Conservation (phyloP, 257 asterid species). For the Scutellaria baicalensis region DNA sequence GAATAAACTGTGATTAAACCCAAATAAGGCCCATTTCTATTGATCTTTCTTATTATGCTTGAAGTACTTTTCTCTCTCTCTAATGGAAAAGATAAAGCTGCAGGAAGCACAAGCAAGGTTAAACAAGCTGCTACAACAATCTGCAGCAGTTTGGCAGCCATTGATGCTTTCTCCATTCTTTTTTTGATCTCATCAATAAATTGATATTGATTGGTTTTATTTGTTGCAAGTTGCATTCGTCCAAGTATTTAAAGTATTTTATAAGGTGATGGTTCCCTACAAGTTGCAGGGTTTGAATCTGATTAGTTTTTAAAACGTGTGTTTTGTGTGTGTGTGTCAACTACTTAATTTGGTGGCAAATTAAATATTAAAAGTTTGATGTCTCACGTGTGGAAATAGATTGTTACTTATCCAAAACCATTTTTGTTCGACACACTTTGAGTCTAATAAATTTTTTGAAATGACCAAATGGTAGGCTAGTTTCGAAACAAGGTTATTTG, state of each 20-base stretch:
- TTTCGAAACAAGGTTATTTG: too few species aligned
- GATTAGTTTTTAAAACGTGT: background rate
- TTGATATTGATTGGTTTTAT: too few species aligned
- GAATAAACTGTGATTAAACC: slow-evolving; percentile 48
- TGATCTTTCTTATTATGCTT: slow-evolving; percentile 15
- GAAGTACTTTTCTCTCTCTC: slow-evolving; percentile 12
- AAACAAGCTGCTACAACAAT: background rate
- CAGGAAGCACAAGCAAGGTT: slow-evolving; percentile 15
- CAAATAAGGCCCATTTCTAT: slow-evolving; percentile 40
- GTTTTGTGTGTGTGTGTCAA: too few species aligned
- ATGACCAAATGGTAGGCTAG: too few species aligned
- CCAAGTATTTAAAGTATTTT: background rate
- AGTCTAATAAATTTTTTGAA: too few species aligned
- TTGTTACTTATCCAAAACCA: too few species aligned
- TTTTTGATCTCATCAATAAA: background rate
- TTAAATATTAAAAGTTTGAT: too few species aligned
- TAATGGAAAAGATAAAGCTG: slow-evolving; percentile 11
- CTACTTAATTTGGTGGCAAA: too few species aligned
- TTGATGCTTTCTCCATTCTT: background rate
- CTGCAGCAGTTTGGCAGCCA: slow-evolving; percentile 11
- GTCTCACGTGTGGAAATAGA: too few species aligned
- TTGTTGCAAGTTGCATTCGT: background rate
- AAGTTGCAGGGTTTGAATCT: background rate
- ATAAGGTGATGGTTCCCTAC: too few species aligned
- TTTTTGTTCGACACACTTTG: too few species aligned